Evolutionary conservation across 202 grass and related monocot species (phyloP).

Genomic region (Musa balbisiana): DNA sequence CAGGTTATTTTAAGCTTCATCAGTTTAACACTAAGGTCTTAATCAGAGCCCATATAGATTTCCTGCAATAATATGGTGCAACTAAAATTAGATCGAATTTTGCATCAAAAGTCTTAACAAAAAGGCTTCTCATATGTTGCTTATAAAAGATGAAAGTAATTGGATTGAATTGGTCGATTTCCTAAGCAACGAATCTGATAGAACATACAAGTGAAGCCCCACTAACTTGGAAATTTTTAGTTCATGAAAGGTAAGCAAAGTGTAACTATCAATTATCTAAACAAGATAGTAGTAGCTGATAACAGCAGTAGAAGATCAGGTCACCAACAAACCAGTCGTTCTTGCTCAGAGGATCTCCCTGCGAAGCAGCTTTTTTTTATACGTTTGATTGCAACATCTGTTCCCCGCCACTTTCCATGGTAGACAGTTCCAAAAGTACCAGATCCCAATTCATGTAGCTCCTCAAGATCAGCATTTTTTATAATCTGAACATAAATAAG

Average conservation of each 20-base stretch:
- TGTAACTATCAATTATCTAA: neutral
- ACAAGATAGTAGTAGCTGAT: slow-evolving; percentile 8
- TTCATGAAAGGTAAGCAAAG: neutral
- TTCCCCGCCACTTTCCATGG: slow-evolving; percentile 95
- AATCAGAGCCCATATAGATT: too few species aligned
- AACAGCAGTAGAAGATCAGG: slow-evolving; percentile 1
- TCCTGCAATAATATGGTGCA: too few species aligned
- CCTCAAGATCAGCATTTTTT: slow-evolving; percentile 91
- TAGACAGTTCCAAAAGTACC: slow-evolving; percentile 97
- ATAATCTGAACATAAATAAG: slow-evolving; percentile 63
- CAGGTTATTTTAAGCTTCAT: too few species aligned
- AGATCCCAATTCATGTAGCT: slow-evolving; percentile 83
- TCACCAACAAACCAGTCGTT: slow-evolving; percentile 51
- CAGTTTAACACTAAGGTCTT: too few species aligned
- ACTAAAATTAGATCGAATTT: too few species aligned
- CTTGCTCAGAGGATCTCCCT: slow-evolving; percentile 82
- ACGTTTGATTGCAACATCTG: slow-evolving; percentile 92
- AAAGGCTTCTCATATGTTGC: too few species aligned
- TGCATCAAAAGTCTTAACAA: too few species aligned
- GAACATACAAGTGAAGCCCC: neutral
- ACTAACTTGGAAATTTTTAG: too few species aligned
- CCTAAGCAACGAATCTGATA: neutral
- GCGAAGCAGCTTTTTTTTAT: slow-evolving; percentile 98
- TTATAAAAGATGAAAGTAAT: too few species aligned
- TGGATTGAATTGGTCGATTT: neutral